These are phyloP conservation scores for Pseudopyricularia javanii DNA, from an alignment of 2,329 filamentous ascomycete species.

Conservation along the genomic window DNA sequence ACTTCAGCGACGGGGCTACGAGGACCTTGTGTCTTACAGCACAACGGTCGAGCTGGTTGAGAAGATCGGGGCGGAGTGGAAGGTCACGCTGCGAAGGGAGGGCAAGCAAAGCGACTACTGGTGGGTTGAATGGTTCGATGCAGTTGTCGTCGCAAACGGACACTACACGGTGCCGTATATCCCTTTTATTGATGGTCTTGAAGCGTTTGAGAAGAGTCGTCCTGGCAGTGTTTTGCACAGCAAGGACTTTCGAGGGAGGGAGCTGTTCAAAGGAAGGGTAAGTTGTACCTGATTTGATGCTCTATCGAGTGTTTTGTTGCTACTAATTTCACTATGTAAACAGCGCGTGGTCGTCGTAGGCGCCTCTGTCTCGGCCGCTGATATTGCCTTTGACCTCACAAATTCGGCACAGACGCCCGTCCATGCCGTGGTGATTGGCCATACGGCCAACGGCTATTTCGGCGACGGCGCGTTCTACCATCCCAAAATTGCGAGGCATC, in stretches of 20 bases:
- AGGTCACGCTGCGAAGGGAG: constrained; percentile 33
- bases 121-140: constrained; percentile 50
- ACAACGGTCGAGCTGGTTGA: constrained; percentile 50
- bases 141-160: constrained; percentile 46
- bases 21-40: constrained; percentile 37
- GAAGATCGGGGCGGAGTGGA: constrained; percentile 37
- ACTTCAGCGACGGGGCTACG: constrained; percentile 38
- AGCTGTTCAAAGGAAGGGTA: constrained; percentile 32
- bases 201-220: constrained; percentile 27
- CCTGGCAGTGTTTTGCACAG: constrained; percentile 42
- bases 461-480: constrained; percentile 14
- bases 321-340: not conserved
- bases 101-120: constrained; percentile 33
- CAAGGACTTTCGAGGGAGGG: constrained; percentile 37
- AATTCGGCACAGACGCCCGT: constrained; percentile 10
- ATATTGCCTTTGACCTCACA: constrained; percentile 23
- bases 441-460: constrained; percentile 15
- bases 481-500: constrained; percentile 9
- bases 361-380: constrained; percentile 43
- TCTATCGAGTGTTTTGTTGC: too few relatives aligned
- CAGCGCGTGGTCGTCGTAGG: constrained; percentile 43
- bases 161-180: constrained; percentile 49
- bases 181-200: constrained; percentile 28
- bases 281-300: too few relatives aligned
- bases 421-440: constrained; percentile 13